These are phyloP conservation scores for Middelhovenomyces tepae DNA, from an alignment of 805 yeast genomes.

Conservation along the genomic window DNA sequence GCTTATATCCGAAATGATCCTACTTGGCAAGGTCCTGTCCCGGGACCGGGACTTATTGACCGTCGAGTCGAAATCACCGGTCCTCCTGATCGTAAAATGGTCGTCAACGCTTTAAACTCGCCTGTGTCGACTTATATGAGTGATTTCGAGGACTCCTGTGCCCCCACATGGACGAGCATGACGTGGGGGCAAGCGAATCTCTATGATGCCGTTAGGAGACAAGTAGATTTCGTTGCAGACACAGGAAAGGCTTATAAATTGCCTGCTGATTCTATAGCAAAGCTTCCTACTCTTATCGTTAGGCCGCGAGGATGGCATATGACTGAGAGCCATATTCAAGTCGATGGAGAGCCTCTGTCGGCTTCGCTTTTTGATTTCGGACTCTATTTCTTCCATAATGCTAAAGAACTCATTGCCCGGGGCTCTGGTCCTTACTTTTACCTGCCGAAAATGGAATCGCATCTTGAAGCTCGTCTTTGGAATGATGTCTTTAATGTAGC, in stretches of 20 bases:
- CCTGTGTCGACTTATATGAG: conserved; percentile 65
- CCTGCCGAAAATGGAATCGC: conserved; percentile 67
- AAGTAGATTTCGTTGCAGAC: conserved; percentile 33
- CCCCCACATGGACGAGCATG: conserved; percentile 61
- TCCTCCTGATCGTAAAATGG: conserved; percentile 67
- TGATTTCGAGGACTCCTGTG: conserved; percentile 61
- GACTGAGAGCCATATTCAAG: conserved; percentile 50
- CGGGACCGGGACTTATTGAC: conserved; percentile 57
- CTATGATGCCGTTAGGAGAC: conserved; percentile 54
- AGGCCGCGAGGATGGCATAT: conserved; percentile 65
- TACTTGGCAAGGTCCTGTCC: conserved; percentile 59
- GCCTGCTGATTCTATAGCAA: conserved; percentile 27
- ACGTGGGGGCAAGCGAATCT: conserved; percentile 60
- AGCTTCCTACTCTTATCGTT: conserved; percentile 41
- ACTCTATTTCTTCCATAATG: conserved; percentile 58
- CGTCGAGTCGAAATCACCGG: conserved; percentile 68
- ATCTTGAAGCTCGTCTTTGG: conserved; percentile 65
- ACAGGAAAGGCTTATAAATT: conserved; percentile 39
- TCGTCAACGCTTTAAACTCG: conserved; percentile 59
- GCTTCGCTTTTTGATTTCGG: conserved; percentile 63
- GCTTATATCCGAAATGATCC: conserved; percentile 49
- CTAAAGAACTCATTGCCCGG: conserved; percentile 41
- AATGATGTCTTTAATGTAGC: conserved; percentile 55
- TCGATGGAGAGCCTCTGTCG: conserved; percentile 56
- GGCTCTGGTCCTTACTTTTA: conserved; percentile 68